These are phyloP conservation scores for Phytophthora nicotianae DNA, from an alignment of 352 stramenopile species.

Conservation along the genomic window DNA sequence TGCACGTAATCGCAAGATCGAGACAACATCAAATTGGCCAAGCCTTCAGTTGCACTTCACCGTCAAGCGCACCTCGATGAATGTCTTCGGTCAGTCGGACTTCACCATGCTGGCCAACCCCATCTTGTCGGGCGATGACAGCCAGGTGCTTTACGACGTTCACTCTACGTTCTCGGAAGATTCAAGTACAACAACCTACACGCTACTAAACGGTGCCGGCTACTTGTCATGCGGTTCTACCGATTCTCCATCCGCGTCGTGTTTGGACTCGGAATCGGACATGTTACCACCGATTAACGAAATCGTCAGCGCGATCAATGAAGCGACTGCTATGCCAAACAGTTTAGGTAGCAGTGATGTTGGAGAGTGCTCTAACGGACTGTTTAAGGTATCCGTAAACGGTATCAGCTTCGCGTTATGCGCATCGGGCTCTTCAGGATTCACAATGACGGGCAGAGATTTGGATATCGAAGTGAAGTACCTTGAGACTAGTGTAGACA, in stretches of 20 bases:
- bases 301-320: conserved; percentile 7
- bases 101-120: conserved; percentile 26
- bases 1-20: background rate
- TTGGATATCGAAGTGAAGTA: background rate
- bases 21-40: conserved; percentile 12
- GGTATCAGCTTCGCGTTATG: conserved; percentile 15
- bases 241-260: conserved; percentile 1
- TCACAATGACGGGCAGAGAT: conserved; percentile 1
- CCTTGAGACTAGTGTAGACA: background rate
- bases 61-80: conserved; percentile 36
- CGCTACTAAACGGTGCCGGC: conserved; percentile 19
- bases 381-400: conserved; percentile 7
- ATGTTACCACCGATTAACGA: conserved; percentile 14
- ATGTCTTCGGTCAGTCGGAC: conserved; percentile 23
- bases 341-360: background rate
- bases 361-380: background rate
- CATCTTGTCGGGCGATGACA: conserved; percentile 12
- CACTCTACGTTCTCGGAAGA: conserved; percentile 11
- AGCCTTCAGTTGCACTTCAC: conserved; percentile 33
- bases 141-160: conserved; percentile 20
- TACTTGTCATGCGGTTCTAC: background rate
- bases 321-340: background rate
- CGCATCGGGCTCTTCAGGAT: background rate
- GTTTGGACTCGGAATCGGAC: conserved; percentile 16
- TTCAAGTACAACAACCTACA: conserved; percentile 12